phyloP scores from a whole-genome alignment of 2,329 filamentous ascomycete genomes.

The Cladosporium halotolerans region DNA sequence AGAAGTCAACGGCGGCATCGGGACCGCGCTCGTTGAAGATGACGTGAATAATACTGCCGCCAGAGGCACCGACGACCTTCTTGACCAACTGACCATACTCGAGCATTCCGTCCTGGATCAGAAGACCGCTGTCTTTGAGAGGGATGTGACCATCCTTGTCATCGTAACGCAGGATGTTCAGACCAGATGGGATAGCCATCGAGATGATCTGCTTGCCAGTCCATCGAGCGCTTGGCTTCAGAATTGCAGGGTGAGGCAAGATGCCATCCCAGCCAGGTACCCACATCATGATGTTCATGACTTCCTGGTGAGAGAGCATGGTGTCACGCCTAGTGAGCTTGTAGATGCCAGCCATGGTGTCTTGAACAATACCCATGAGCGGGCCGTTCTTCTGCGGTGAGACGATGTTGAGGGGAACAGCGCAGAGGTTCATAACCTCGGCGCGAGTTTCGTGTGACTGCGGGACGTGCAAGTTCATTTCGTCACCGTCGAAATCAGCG shows the following conservation, averaged over 20 bases:
- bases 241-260: constrained; percentile 85
- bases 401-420: constrained; percentile 98
- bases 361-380: constrained; percentile 98
- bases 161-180: constrained; percentile 64
- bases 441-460: constrained; percentile 95
- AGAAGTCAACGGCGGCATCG: constrained; percentile 82
- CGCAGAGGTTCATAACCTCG: constrained; percentile 87
- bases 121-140: constrained; percentile 55
- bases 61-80: constrained; percentile 85
- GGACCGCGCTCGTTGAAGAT: constrained; percentile 93
- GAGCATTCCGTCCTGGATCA: constrained; percentile 81
- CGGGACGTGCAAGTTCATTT: constrained; percentile 99
- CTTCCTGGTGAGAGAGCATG: constrained; percentile 80
- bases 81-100: constrained; percentile 88
- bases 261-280: constrained; percentile 96
- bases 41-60: constrained; percentile 88
- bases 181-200: constrained; percentile 78
- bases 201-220: constrained; percentile 97
- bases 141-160: constrained; percentile 26
- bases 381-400: constrained; percentile 95
- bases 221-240: constrained; percentile 89
- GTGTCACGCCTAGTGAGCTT: constrained; percentile 92
- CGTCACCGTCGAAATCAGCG: constrained; percentile 98
- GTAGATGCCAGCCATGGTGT: constrained; percentile 92
- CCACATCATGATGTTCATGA: constrained; percentile 98